phyloP scores from a whole-genome alignment of 2,329 filamentous ascomycete species.

The Amauroascus niger region DNA sequence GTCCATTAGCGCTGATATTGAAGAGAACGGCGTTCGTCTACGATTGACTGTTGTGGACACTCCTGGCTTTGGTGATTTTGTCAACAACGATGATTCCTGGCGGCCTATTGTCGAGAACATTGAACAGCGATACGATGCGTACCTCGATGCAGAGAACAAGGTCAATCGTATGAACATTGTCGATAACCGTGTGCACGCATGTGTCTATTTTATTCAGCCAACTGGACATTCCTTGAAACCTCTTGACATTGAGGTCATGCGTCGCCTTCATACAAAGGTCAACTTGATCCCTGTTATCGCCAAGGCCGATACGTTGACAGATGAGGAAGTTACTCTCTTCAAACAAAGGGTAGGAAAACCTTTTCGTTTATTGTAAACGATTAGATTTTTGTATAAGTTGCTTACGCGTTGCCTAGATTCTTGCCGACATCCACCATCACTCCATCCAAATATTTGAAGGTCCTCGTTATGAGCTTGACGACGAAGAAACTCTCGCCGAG shows the following conservation, averaged over 20 bases:
- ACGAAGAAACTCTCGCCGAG: conserved; percentile 98
- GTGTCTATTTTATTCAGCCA: conserved; percentile 99
- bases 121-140: conserved; percentile 96
- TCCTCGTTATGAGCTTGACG: conserved; percentile 94
- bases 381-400: not conserved
- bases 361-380: not conserved
- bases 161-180: conserved; percentile 99
- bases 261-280: conserved; percentile 98
- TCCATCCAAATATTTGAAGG: conserved; percentile 98
- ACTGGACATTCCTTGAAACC: conserved; percentile 98
- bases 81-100: conserved; percentile 99
- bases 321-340: conserved; percentile 89
- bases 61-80: conserved; percentile 95
- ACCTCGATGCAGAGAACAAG: conserved; percentile 99
- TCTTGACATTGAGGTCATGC: conserved; percentile 98
- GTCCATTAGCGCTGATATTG: conserved; percentile 91
- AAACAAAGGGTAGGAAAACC: conserved; percentile 75
- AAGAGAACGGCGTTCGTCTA: conserved; percentile 95
- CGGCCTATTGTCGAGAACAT: conserved; percentile 99
- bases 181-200: conserved; percentile 97
- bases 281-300: conserved; percentile 99
- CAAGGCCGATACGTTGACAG: conserved; percentile 95
- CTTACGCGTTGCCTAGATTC: conserved; percentile 55
- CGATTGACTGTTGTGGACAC: conserved; percentile 96
- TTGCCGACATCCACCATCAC: conserved; percentile 93